Conservation (phyloP, 352 stramenopile genomes). For the Phytophthora lateralis region DNA sequence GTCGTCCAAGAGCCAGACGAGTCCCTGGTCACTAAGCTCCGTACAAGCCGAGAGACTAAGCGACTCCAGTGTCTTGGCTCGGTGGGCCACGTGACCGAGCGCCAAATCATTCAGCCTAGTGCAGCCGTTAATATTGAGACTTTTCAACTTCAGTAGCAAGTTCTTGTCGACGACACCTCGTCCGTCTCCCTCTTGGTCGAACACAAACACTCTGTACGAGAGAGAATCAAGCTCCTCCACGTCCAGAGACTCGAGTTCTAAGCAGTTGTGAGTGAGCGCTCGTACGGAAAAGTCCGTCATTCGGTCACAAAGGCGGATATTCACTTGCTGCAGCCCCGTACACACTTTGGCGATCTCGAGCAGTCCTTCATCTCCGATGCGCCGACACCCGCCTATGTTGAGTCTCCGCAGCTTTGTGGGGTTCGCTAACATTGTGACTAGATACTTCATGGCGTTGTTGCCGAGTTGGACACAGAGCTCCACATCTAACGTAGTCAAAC, state of each 20-base stretch:
- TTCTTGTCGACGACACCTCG: slow-evolving; percentile 79
- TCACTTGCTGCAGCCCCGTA: slow-evolving; percentile 68
- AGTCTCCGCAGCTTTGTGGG: slow-evolving; percentile 62
- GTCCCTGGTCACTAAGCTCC: slow-evolving; percentile 66
- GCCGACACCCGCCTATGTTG: slow-evolving; percentile 79
- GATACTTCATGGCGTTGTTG: slow-evolving; percentile 58
- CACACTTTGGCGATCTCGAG: slow-evolving; percentile 66
- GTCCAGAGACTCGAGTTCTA: slow-evolving; percentile 78
- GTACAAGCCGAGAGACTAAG: slow-evolving; percentile 66
- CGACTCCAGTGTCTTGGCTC: slow-evolving; percentile 52
- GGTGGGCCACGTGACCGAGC: slow-evolving; percentile 72
- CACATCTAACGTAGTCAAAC: slow-evolving; percentile 50
- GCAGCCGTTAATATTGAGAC: slow-evolving; percentile 75
- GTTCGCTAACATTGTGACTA: slow-evolving; percentile 50
- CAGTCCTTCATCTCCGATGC: slow-evolving; percentile 81
- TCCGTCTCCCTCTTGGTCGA: slow-evolving; percentile 85
- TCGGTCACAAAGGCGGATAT: slow-evolving; percentile 81
- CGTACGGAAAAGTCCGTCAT: slow-evolving; percentile 80
- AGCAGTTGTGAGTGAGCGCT: slow-evolving; percentile 82
- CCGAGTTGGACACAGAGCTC: slow-evolving; percentile 72
- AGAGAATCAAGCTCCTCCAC: slow-evolving; percentile 81
- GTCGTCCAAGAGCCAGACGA: slow-evolving; percentile 65
- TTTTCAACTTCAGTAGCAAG: slow-evolving; percentile 64
- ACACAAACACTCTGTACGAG: slow-evolving; percentile 82
- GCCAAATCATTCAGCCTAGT: slow-evolving; percentile 69